Base-by-base conservation (phyloP, 2,329 filamentous ascomycete species). In the Aspergillus sp. region DNA sequence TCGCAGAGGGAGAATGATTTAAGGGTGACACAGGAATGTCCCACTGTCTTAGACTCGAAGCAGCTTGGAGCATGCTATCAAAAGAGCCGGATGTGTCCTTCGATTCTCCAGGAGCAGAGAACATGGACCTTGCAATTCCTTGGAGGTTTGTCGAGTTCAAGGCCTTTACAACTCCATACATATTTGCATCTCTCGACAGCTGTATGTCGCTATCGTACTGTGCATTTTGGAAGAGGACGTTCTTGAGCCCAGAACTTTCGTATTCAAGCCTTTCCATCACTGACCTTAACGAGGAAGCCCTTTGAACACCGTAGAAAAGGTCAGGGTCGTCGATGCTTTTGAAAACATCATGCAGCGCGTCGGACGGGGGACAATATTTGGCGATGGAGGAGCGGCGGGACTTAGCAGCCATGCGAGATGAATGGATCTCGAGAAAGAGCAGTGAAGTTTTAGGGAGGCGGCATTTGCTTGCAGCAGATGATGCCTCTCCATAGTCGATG, bases 251-350 rank as follows among this genome's bases (percentile, higher is more conserved):
- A 45, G 93, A 81, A 30, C 79, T 80, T 60, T 98, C 91, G 52
- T 95, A 89, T 44, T 94, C 86, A 4, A 96, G 71, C 7, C 84
- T 79, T 31, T 81, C 75, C 37, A 96, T 67, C 1, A 96, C 81
- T 8, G 81, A 85, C 11, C 74, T 68, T 11, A 98, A 63, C 36
- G 78, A 86, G 5, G 86, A 74, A 25, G 75, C 75, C 56, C 93
- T 82, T 26, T 84, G 75, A 5, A 95, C 71, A 3, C 91, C 93
- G 52, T 98, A 98, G 56, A 93, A 98, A 1, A 86, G 81, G 56
- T 99, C 91, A 2, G 88, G 89, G 49, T 99, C 93, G 51, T 95
- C 88, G 29, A 98, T 82, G 39, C 85, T 89, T 52, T 85, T 82
- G 55, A 91, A 98, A 2, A 98, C 88, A 1, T 74, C 68, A 27